Conservation (phyloP, 441 rosid genomes). For the Aquilaria agallochum region DNA sequence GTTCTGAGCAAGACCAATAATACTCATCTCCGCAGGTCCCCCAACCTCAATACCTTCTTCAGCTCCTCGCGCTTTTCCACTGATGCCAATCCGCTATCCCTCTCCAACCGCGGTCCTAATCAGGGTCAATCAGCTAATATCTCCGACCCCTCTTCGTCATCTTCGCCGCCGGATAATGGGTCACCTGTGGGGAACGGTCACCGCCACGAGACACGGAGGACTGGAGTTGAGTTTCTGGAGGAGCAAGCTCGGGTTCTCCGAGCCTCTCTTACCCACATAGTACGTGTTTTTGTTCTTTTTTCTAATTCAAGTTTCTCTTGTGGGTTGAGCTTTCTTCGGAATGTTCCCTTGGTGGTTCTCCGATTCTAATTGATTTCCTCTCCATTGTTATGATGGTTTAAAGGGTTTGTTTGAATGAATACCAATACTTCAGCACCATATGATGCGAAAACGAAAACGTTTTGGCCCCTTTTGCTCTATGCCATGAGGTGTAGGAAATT, state of each 20-base stretch:
- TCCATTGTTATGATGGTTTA: neutral
- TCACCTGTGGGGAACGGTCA: conserved; percentile 31
- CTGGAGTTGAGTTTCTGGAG: conserved; percentile 50
- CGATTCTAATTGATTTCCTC: neutral
- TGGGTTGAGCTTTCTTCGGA: neutral
- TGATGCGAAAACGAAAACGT: too few species aligned
- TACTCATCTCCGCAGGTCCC: conserved; percentile 21
- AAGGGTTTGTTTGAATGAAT: neutral
- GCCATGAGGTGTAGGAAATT: neutral
- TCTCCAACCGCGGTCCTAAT: conserved; percentile 28
- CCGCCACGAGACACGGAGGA: conserved; percentile 38
- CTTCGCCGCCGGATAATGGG: conserved; percentile 26
- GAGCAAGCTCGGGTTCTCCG: conserved; percentile 79
- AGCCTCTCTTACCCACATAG: conserved; percentile 84
- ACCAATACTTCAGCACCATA: too few species aligned
- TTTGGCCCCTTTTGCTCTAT: neutral
- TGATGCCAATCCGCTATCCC: conserved; percentile 22
- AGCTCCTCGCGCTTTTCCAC: conserved; percentile 36
- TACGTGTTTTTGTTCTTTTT: conserved; percentile 23
- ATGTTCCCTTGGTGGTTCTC: neutral
- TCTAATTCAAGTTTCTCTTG: neutral
- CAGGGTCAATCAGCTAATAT: conserved; percentile 17
- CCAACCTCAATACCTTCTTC: conserved; percentile 13
- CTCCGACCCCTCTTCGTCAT: conserved; percentile 25
- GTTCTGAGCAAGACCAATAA: conserved; percentile 4